Base-by-base conservation (phyloP, 208 protist genomes). In the Crithidia thermophila region DNA sequence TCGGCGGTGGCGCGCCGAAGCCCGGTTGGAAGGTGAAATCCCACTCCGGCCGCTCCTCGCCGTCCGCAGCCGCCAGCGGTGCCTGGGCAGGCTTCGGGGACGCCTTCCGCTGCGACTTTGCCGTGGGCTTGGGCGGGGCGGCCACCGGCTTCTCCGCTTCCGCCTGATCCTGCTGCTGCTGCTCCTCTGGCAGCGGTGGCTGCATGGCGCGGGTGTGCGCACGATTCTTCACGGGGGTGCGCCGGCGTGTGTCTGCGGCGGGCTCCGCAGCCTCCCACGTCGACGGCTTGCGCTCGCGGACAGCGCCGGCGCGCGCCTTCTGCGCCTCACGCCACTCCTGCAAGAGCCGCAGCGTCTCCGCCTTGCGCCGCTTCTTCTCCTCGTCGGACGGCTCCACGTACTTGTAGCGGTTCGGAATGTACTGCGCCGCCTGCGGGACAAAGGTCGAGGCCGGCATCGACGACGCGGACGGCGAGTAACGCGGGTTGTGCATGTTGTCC, bases 401-500 rank as follows among this genome's bases (percentile, higher is more conserved):
- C 72, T 83, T 85, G 58, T 74, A 75, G 16, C 82, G 81, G 21
- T 84, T 79, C 18, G 85, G 85, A 20, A 91, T 81, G 8, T 72
- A 46, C 53, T 34, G 56, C 20, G 69, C 69, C 20, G 56, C 46
- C 42, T 79, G 36, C 36, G 75, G 49, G 8, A 67, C 9, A 25
- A 43, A 40, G 18, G 47, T 10, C 9, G 34, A 21, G 6, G 51
- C 16, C 30, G 27, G 25, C 6, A 31, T 55, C 40, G 53, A 55
- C 18, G 59, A 51, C 31, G 42, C 21, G 9, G 66, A 69, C 5
- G 39, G 27, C 18, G 40, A 39, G 43, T 64, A 63, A 37, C 55
- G 60, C 9, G 2, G 7, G 37, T 45, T 62, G 37, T 58, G 6
- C 55, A 53, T 69, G 36, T 43, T 56, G 20, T 55, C n/a, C 13